Evolutionary conservation across 164 flowering plant species (phyloP), one percentile per base, ranked within the genome.

Genomic region (Macadamia integrifolia): DNA sequence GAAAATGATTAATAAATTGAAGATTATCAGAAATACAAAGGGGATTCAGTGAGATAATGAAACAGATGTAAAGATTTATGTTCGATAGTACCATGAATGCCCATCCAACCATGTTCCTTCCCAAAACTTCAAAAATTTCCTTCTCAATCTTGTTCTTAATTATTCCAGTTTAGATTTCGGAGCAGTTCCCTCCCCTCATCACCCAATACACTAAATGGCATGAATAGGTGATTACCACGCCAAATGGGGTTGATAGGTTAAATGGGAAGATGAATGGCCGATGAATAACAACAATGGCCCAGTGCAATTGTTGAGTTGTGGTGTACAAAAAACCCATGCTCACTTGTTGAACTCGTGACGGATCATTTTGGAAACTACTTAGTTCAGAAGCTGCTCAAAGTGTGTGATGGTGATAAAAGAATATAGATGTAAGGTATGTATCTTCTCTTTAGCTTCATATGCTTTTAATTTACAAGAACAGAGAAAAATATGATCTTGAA

Each of bases 301-400:
- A 23, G 69, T 62, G 75, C 70, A 50, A 74, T 28, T 23, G 23
- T 0, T 23, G 23, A 23, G 23, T 23, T 23, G 23, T 23, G 23
- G 23, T 23, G 23, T 23, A 23, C 23, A 23, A 23, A 23, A 23
- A 23, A 23, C 23, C 23, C 58, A 74, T 50, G 15, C 40, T 53
- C 30, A 63, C 50, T 23, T 68, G 18, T 10, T 42, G 42, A 75
- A 64, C 59, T 69, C 18, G 53, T 61, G 71, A 12, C 12, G 7
- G 60, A 69, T 52, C 59, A 58, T 49, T 69, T 48, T 50, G 71
- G 71, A 28, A 69, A 61, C 11, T 49, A 69, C n/a, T 48, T 69
- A 32, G 65, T 69, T 17, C 65, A 61, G 59, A 50, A 52, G 44
- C 58, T 69, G 4, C 48, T 61, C 32, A 23, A 23, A 23, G 65